These are phyloP conservation scores for Bipolaris cookei DNA, from an alignment of 2,329 filamentous ascomycete genomes.

Conservation along the genomic window DNA sequence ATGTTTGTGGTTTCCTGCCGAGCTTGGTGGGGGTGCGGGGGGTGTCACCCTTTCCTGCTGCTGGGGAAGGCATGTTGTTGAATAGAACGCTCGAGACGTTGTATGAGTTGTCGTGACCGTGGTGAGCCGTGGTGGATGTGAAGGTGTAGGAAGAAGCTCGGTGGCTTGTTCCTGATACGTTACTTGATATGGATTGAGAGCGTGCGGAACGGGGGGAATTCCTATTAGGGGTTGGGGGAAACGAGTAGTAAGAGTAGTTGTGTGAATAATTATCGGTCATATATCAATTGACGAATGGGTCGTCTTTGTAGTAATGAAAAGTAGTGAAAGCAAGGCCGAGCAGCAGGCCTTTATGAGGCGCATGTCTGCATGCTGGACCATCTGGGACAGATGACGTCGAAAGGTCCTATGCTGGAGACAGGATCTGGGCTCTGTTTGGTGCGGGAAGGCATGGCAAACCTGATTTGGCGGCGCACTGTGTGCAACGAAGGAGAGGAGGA, in stretches of 20 bases:
- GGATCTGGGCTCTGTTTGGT: conserved; percentile 44
- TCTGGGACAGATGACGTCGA: conserved; percentile 46
- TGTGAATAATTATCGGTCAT: conserved; percentile 57
- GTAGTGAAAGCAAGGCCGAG: conserved; percentile 2
- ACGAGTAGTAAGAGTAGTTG: conserved; percentile 60
- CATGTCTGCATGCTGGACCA: conserved; percentile 22
- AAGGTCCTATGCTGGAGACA: conserved; percentile 26
- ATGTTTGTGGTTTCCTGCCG: conserved; percentile 52
- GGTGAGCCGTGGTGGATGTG: conserved; percentile 19
- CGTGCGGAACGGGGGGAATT: conserved; percentile 47
- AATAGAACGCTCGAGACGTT: conserved; percentile 37
- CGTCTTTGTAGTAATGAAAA: conserved; percentile 40
- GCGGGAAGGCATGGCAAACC: conserved; percentile 41
- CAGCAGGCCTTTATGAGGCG: conserved; percentile 42
- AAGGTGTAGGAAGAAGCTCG: conserved; percentile 16
- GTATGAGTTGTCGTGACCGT: conserved; percentile 41
- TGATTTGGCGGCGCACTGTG: conserved; percentile 45
- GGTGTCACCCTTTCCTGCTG: conserved; percentile 57
- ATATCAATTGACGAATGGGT: conserved; percentile 50
- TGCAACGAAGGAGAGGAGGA: conserved; percentile 36
- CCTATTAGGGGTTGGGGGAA: conserved; percentile 57
- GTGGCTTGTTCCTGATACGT: conserved; percentile 39
- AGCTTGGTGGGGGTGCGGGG: conserved; percentile 61
- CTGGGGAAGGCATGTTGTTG: conserved; percentile 59
- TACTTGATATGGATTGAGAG: conserved; percentile 50